These are phyloP conservation scores for Globisporangium cystogenes DNA, from an alignment of 352 stramenopile genomes.

Conservation along the genomic window DNA sequence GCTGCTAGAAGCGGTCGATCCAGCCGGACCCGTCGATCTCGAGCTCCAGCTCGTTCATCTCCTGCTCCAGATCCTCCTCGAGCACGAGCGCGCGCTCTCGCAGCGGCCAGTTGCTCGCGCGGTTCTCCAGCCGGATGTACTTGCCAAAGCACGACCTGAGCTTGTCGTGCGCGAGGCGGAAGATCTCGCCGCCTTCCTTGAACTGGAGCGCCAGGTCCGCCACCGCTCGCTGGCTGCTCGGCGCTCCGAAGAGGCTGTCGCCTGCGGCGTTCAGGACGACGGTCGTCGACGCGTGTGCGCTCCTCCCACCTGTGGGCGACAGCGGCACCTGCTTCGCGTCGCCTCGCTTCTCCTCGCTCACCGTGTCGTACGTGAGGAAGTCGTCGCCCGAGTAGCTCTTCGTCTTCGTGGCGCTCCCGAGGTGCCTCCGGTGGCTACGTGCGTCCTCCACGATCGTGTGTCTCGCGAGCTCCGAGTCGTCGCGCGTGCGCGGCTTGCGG, in stretches of 20 bases:
- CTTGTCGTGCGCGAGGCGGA: slow-evolving; percentile 36
- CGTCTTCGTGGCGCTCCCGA: not conserved
- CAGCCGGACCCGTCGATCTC: slow-evolving; percentile 15
- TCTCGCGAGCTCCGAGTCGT: slow-evolving; percentile 34
- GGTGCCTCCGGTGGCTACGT: slow-evolving; percentile 1
- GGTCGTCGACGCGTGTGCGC: not conserved
- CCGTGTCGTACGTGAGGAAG: not conserved
- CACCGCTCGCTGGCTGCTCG: slow-evolving; percentile 24
- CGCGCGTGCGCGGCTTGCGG: slow-evolving; percentile 20
- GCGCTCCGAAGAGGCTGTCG: not conserved
- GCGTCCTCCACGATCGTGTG: slow-evolving; percentile 12
- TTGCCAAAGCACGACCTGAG: slow-evolving; percentile 45
- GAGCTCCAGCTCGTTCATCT: slow-evolving; percentile 26
- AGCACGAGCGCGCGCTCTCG: slow-evolving; percentile 45
- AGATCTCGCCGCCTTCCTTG: slow-evolving; percentile 29
- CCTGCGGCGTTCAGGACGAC: not conserved
- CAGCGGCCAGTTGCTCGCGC: slow-evolving; percentile 30
- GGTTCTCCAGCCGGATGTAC: slow-evolving; percentile 60
- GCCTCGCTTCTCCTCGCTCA: not conserved
- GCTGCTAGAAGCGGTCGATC: slow-evolving; percentile 11
- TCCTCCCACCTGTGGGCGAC: slow-evolving; percentile 1
- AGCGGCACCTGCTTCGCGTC: slow-evolving; percentile 1
- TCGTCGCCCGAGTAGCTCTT: slow-evolving; percentile 8
- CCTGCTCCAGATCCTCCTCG: slow-evolving; percentile 61
- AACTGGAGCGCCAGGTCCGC: slow-evolving; percentile 33